A percentile compares a stretch with the other conserved stretches of the same genome.
phyloP scores from a whole-genome alignment of 1,284 basidiomycete genomes.

The Ustilago hordei region DNA sequence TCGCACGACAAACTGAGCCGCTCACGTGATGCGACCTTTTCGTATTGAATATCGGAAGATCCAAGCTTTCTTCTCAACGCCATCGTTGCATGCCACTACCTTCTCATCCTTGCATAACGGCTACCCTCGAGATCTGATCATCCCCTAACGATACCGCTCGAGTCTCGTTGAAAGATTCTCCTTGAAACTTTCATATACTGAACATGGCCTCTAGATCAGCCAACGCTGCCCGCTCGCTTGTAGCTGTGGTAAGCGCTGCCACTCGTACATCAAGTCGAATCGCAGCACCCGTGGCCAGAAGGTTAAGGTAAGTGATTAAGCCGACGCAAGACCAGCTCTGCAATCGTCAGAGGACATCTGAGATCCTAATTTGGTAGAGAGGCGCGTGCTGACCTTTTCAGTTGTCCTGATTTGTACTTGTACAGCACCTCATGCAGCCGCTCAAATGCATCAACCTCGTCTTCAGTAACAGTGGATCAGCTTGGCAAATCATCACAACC shows the following conservation, averaged over 20 bases:
- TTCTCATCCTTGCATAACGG: not conserved
- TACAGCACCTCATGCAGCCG: slow-evolving; percentile 27
- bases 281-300: slow-evolving; percentile 16
- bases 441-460: slow-evolving; percentile 37
- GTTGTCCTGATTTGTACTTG: not conserved
- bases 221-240: slow-evolving; percentile 17
- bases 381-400: not conserved
- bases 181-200: not conserved
- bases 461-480: slow-evolving; percentile 39
- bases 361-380: not conserved
- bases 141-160: not conserved
- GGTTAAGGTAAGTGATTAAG: slow-evolving; percentile 23
- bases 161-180: not conserved
- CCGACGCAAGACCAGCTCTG: not conserved
- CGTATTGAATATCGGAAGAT: slow-evolving; percentile 8
- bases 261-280: slow-evolving; percentile 15
- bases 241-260: slow-evolving; percentile 17
- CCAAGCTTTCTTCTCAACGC: slow-evolving; percentile 25
- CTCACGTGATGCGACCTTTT: slow-evolving; percentile 43
- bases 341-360: not conserved
- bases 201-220: slow-evolving; percentile 30
- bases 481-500: slow-evolving; percentile 9
- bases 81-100: not conserved
- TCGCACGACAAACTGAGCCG: slow-evolving; percentile 24
- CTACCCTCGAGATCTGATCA: not conserved